Conservation (phyloP, 2,329 filamentous ascomycete genomes). For the Aaosphaeria pasadenensis region DNA sequence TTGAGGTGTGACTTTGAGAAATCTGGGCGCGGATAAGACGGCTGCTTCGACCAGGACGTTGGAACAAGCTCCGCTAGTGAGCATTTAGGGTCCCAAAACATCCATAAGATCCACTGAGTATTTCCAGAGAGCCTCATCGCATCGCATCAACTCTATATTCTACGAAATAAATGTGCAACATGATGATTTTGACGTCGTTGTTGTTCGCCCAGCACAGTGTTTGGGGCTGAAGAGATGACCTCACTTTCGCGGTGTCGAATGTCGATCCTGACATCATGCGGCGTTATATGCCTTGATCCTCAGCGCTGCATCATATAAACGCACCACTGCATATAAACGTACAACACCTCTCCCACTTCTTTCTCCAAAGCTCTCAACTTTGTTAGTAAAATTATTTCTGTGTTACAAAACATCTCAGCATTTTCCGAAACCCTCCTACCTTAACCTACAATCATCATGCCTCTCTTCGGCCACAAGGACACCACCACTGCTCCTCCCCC, state of each 20-base stretch:
- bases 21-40: constrained; percentile 7
- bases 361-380: not conserved
- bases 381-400: not conserved
- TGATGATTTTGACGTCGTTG: not conserved
- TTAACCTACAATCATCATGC: constrained; percentile 20
- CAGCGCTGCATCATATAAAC: not conserved
- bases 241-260: constrained; percentile 1
- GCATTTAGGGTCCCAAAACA: not conserved
- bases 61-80: not conserved
- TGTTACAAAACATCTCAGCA: constrained; percentile 3
- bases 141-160: not conserved
- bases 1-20: constrained; percentile 4
- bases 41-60: constrained; percentile 1
- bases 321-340: not conserved
- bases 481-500: constrained; percentile 12
- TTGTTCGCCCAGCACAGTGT: not conserved
- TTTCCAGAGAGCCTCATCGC: not conserved
- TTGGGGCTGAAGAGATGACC: constrained; percentile 1
- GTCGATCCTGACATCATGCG: constrained; percentile 14
- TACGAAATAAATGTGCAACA: not conserved
- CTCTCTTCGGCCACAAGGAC: constrained; percentile 28
- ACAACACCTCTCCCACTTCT: not conserved
- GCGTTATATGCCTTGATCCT: not conserved
- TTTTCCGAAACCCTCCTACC: not conserved
- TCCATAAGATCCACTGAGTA: not conserved